Conservation (phyloP, 208 protist species). For the Acanthamoeba triangularis region DNA sequence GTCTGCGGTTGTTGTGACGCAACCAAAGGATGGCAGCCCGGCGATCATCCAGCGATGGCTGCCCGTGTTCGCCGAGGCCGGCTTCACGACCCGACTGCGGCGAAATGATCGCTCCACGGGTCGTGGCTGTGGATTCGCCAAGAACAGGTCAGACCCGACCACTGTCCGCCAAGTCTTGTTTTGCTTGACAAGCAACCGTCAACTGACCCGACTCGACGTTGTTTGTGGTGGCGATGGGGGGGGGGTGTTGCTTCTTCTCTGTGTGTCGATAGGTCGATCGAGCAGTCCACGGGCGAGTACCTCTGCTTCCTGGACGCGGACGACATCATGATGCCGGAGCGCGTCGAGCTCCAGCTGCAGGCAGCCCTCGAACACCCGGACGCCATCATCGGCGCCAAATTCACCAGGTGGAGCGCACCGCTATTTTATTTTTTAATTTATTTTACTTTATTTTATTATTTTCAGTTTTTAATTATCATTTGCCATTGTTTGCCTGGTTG, state of each 20-base stretch:
- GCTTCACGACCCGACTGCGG: conserved; percentile 5
- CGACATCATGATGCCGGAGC: conserved; percentile 73
- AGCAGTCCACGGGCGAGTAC: conserved; percentile 64
- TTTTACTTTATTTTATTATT: no score
- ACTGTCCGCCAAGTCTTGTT: no score
- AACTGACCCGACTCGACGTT: neutral
- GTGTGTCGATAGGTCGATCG: conserved; percentile 38
- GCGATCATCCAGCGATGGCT: conserved; percentile 66
- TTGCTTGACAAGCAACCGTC: neutral
- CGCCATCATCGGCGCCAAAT: conserved; percentile 68
- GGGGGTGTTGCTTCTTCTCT: no score
- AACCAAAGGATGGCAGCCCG: conserved; percentile 37
- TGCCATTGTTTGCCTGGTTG: neutral
- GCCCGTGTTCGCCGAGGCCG: conserved; percentile 1
- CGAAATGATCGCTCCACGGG: conserved; percentile 38
- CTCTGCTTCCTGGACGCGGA: conserved; percentile 74
- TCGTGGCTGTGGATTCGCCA: conserved; percentile 53
- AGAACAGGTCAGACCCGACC: conserved; percentile 40
- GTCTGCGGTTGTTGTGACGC: neutral
- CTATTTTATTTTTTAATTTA: no score
- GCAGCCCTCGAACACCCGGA: conserved; percentile 10
- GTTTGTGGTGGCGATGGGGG: no score
- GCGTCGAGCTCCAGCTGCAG: conserved; percentile 59
- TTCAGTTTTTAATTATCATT: no score
- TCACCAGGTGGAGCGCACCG: neutral